A percentile compares a stretch with the other conserved stretches of the same genome.
These are phyloP conservation scores for Friedmanniomyces endolithicus DNA, from an alignment of 495 filamentous ascomycete genomes.

Conservation along the genomic window DNA sequence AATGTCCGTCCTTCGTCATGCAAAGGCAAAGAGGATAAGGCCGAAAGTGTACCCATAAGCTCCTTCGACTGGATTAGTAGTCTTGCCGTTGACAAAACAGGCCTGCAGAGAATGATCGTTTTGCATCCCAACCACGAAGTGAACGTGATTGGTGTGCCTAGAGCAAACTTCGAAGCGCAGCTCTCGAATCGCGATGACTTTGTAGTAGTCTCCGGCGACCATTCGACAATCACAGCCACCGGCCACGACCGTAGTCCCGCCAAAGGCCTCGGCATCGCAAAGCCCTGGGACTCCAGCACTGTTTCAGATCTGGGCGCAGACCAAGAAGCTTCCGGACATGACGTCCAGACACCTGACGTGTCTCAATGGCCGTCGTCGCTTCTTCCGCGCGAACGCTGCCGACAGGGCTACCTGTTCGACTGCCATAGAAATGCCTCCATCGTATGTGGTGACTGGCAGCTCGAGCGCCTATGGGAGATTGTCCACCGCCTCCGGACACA, in stretches of 20 bases:
- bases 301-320: no score
- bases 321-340: neutral
- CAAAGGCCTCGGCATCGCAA: no score
- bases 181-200: conserved; percentile 6
- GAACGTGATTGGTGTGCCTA: conserved; percentile 1
- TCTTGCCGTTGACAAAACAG: neutral
- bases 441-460: conserved; percentile 56
- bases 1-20: conserved; percentile 1
- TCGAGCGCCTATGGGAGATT: conserved; percentile 58
- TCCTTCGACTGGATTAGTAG: conserved; percentile 19
- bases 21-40: neutral
- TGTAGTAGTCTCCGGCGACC: neutral
- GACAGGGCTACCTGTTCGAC: conserved; percentile 71
- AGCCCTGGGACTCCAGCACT: no score
- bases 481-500: conserved; percentile 25
- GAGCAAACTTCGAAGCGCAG: neutral
- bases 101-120: conserved; percentile 3
- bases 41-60: conserved; percentile 1
- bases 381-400: conserved; percentile 37
- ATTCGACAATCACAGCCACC: neutral
- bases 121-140: conserved; percentile 9
- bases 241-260: neutral
- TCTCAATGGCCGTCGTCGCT: neutral
- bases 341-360: neutral
- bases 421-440: conserved; percentile 54